These are phyloP conservation scores for Xylaria telfairii DNA, from an alignment of 495 filamentous ascomycete species.

Conservation along the genomic window DNA sequence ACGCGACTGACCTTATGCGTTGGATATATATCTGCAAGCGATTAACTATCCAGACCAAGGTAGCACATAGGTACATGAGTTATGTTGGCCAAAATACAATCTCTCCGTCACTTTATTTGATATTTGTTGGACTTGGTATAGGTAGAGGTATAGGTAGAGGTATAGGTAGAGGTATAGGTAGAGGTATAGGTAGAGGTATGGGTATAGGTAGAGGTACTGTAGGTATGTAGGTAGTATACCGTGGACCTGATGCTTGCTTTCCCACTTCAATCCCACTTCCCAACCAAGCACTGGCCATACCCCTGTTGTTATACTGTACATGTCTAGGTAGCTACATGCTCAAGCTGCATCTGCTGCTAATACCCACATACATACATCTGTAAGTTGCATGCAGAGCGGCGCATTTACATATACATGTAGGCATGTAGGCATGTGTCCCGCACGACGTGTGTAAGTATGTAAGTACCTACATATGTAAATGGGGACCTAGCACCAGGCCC, in stretches of 20 bases:
- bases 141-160: too few relatives aligned
- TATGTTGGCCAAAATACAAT: conserved; percentile 16
- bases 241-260: too few relatives aligned
- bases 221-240: not conserved
- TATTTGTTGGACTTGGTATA: not conserved
- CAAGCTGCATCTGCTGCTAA: not conserved
- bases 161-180: too few relatives aligned
- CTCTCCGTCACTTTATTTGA: conserved; percentile 13
- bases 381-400: conserved; percentile 3
- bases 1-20: not conserved
- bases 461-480: too few relatives aligned
- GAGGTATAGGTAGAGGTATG: too few relatives aligned
- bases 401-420: too few relatives aligned
- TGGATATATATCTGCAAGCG: not conserved
- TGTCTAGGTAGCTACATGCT: conserved; percentile 4
- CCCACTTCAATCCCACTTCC: too few relatives aligned
- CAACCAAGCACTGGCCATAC: conserved; percentile 2
- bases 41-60: not conserved
- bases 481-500: not conserved
- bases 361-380: conserved; percentile 3
- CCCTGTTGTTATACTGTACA: conserved; percentile 20
- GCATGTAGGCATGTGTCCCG: conserved; percentile 11
- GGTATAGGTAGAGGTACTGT: too few relatives aligned
- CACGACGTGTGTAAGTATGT: conserved; percentile 11
- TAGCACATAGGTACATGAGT: conserved; percentile 13